phyloP scores from a whole-genome alignment of 2,329 filamentous ascomycete species.

The Claviceps spartinae region DNA sequence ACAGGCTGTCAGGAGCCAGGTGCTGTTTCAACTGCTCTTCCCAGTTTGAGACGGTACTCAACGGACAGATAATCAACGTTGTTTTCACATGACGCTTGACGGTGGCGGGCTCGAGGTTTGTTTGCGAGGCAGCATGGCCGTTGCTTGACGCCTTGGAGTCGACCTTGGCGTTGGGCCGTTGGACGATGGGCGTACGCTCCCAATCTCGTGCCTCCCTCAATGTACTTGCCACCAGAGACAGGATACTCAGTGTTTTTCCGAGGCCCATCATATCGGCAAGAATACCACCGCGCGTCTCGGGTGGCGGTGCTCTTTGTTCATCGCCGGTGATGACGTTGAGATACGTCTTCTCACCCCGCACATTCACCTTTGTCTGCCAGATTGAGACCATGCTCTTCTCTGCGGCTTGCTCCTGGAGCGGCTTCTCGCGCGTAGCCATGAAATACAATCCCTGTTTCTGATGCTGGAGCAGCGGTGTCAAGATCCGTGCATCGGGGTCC shows the following conservation, averaged over 20 bases:
- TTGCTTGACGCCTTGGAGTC: constrained; percentile 24
- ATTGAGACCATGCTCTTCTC: constrained; percentile 57
- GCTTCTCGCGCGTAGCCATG: constrained; percentile 65
- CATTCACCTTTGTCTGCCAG: constrained; percentile 51
- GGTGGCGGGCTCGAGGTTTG: constrained; percentile 33
- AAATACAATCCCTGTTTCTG: constrained; percentile 86
- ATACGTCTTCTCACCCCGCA: constrained; percentile 45
- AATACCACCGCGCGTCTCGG: constrained; percentile 58
- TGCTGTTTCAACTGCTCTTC: constrained; percentile 82
- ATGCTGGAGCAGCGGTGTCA: constrained; percentile 62
- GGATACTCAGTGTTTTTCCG: constrained; percentile 75
- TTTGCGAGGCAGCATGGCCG: constrained; percentile 15
- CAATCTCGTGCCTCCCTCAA: constrained; percentile 50
- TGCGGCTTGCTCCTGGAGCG: constrained; percentile 40
- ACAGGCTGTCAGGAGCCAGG: constrained; percentile 48
- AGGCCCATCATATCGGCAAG: constrained; percentile 80
- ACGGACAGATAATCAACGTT: constrained; percentile 75
- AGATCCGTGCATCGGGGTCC: constrained; percentile 48
- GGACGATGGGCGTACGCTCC: constrained; percentile 37
- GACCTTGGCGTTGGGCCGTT: constrained; percentile 27
- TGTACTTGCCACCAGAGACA: constrained; percentile 62
- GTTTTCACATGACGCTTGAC: constrained; percentile 58
- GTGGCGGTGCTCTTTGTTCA: constrained; percentile 43
- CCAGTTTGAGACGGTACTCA: constrained; percentile 91
- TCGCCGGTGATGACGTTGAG: constrained; percentile 78